Base-by-base conservation (phyloP, 345 rosid genomes). In the Balakata baccata region DNA sequence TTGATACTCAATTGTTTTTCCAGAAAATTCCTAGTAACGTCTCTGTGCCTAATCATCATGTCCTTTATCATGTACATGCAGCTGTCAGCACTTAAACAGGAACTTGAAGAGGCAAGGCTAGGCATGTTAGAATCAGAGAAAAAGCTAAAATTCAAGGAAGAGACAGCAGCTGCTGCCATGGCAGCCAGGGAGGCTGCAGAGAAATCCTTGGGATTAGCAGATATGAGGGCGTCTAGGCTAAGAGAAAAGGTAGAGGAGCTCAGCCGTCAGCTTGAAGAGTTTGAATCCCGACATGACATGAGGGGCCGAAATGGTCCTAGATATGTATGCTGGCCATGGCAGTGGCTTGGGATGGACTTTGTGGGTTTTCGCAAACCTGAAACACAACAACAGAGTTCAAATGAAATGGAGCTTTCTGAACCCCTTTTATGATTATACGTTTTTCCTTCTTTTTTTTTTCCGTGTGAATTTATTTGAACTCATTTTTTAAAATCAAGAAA, bases 151-250 rank as follows among this genome's bases (percentile, higher is more conserved):
- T 91, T 88, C 81, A 93, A 93, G 81, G 98, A 96, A 85, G 97
- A 96, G 84, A 96, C 95, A 0, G 98, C 98, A 2, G 83, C 86
- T 7, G 98, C 99, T 6, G 97, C 99, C 59, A 96, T 96, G 97
- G 92, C 93, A 16, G 99, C 98, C 34, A 93, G 99, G 78, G 99
- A 93, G 72, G 99, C 99, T 47, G 99, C 99, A 37, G 99, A 91
- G 86, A 89, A 88, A 79, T 96, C 99, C 10, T 83, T 96, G 82
- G 84, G 83, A 67, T 75, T 96, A 70, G 99, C 95, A 11, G 99
- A 96, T 85, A 62, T 74, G 76, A 93, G 98, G 69, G 96, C 98
- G 1, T 72, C 90, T n/a, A 86, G 95, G 83, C 85, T 93, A 81
- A 87, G 99, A 82, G 99, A 89, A 63, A 91, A 95, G 81, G 85